A percentile compares a stretch with the other conserved stretches of the same genome.
Evolutionary conservation across 108 stramenopile genomes (phyloP).

Genomic region (Skeletonema potamos): DNA sequence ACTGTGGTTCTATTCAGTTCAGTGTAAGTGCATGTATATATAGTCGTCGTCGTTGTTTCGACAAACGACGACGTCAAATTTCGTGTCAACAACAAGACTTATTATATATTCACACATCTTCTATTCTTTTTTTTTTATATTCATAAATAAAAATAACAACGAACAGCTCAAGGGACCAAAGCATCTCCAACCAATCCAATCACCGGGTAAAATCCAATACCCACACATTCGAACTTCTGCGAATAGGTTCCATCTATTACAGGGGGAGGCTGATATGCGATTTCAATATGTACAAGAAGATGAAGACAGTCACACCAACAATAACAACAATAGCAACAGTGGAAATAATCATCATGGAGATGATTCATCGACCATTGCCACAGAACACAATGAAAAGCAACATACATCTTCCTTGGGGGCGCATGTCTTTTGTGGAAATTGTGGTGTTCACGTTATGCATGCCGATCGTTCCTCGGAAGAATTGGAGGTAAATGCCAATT

Average conservation of each 20-base stretch:
- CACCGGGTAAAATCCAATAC: slow-evolving; percentile 69
- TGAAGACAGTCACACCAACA: not conserved
- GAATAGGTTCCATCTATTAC: slow-evolving; percentile 47
- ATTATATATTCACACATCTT: not conserved
- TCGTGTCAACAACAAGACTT: too few relatives aligned
- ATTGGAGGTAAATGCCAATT: slow-evolving; percentile 71
- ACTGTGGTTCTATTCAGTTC: slow-evolving; percentile 69
- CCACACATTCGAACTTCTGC: slow-evolving; percentile 58
- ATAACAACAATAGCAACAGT: not conserved
- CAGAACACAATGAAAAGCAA: slow-evolving; percentile 21
- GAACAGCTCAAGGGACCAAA: slow-evolving; percentile 55
- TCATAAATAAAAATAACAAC: not conserved
- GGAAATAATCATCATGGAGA: not conserved
- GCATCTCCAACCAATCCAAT: slow-evolving; percentile 45
- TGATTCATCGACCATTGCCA: slow-evolving; percentile 1
- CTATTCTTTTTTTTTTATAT: not conserved
- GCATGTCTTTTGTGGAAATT: slow-evolving; percentile 72
- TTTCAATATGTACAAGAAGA: slow-evolving; percentile 59
- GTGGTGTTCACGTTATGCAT: slow-evolving; percentile 74
- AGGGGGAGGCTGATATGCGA: slow-evolving; percentile 52
- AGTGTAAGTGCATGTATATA: too few relatives aligned
- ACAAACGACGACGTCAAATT: too few relatives aligned
- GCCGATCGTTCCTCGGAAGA: slow-evolving; percentile 48
- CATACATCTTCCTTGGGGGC: slow-evolving; percentile 42
- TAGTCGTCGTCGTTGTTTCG: too few relatives aligned